Evolutionary conservation across 768 basidiomycete genomes (phyloP), one percentile per base, ranked within the genome.

Genomic region (Amanita rubescens): DNA sequence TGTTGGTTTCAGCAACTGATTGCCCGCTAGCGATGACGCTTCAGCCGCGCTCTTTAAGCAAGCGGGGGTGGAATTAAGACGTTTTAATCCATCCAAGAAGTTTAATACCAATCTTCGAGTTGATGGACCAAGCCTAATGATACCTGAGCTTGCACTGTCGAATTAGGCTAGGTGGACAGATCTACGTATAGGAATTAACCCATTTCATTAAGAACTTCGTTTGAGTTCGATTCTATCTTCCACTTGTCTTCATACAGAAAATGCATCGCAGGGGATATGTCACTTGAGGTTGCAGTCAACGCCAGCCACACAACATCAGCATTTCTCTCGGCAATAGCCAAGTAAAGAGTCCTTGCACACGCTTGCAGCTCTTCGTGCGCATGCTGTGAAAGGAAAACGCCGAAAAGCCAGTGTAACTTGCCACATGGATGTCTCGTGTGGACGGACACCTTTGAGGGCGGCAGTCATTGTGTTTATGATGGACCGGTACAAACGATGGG

Each of bases 281-380:
- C 64, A 3, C 73, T 75, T 37, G 68, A 65, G 0, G 87, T 87
- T 12, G 77, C 76, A 42, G 68, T 67, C 55, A 98, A 69, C 6
- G 77, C 82, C 45, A 94, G 63, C 94, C 94, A 97, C 5, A 94
- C 85, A 2, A 83, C 80, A 68, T 97, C 94, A 20, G 76, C 75
- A 60, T 96, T 90, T 20, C 78, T 72, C 57, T 62, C 69, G 22
- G 70, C 76, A 37, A 92, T 72, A 15, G 77, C 78, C 3, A 63
- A 54, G 66, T 88, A 96, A 48, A 97, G 64, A 22, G 75, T 70
- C 56, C 78, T 74, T 12, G 89, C 90, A 61, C 70, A 75, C 1
- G 61, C 60, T 62, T 91, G 90, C 15, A 97, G 70, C 60, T 93
- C 93, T 47, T 78, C 78, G 55, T 96, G 85, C 4, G 78, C 79